A percentile compares a stretch with the other conserved stretches of the same genome.
phyloP scores from a whole-genome alignment of 176 grass and related monocot species.

The Triticum timopheevii region DNA sequence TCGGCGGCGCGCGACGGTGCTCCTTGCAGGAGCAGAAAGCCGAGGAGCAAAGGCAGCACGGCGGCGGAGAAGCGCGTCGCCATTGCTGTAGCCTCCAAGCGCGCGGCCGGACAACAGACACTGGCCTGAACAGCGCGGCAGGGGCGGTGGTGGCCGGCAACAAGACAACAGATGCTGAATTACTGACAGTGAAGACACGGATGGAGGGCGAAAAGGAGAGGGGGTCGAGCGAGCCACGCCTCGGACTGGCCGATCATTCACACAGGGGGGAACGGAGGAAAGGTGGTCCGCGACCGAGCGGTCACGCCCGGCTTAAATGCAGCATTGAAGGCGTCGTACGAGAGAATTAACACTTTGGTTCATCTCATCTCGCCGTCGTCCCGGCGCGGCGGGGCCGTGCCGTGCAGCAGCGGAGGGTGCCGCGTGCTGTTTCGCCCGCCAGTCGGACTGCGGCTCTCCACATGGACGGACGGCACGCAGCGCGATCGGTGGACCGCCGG shows the following conservation, averaged over 20 bases:
- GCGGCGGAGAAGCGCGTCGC: not conserved
- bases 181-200: not conserved
- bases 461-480: not conserved
- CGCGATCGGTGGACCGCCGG: not conserved
- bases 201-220: no score
- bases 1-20: conserved; percentile 12
- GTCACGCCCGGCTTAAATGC: not conserved
- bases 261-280: no score
- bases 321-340: not conserved
- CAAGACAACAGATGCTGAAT: not conserved
- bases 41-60: not conserved
- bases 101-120: not conserved
- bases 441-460: not conserved
- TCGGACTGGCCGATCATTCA: no score
- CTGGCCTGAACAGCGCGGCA: not conserved
- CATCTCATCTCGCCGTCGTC: not conserved
- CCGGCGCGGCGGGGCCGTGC: not conserved
- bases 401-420: not conserved
- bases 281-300: not conserved
- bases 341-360: not conserved
- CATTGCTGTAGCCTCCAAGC: conserved; percentile 18
- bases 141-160: not conserved
- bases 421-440: not conserved
- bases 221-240: no score
- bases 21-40: not conserved